phyloP scores from a whole-genome alignment of 2,329 filamentous ascomycete genomes.

The Chaetothyriales sp. region DNA sequence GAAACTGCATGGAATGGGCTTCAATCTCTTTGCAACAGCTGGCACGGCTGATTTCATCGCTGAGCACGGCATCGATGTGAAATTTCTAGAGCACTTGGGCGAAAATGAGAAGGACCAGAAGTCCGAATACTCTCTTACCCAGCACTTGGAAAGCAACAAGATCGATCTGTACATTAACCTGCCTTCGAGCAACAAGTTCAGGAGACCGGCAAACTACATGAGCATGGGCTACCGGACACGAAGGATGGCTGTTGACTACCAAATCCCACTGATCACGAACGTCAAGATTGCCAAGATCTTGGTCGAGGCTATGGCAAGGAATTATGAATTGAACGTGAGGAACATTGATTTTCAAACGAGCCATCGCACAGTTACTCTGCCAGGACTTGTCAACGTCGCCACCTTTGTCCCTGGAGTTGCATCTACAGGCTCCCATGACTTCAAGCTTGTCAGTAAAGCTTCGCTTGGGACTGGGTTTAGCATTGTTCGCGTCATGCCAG shows the following conservation, averaged over 20 bases:
- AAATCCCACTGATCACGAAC: slow-evolving; percentile 93
- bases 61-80: slow-evolving; percentile 80
- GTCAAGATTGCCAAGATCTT: slow-evolving; percentile 98
- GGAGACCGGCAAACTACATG: slow-evolving; percentile 95
- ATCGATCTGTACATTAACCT: slow-evolving; percentile 99
- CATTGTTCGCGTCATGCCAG: slow-evolving; percentile 67
- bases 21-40: slow-evolving; percentile 89
- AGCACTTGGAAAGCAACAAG: slow-evolving; percentile 92
- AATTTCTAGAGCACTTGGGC: slow-evolving; percentile 79
- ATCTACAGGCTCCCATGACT: slow-evolving; percentile 49
- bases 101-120: slow-evolving; percentile 71
- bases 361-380: slow-evolving; percentile 59
- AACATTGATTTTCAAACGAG: slow-evolving; percentile 87
- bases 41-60: slow-evolving; percentile 94
- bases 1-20: slow-evolving; percentile 80
- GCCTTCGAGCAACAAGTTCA: slow-evolving; percentile 96
- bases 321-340: slow-evolving; percentile 71
- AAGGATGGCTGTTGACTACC: slow-evolving; percentile 95
- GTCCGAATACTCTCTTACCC: slow-evolving; percentile 90
- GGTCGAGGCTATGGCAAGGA: slow-evolving; percentile 81
- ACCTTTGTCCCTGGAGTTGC: slow-evolving; percentile 65
- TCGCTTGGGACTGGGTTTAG: slow-evolving; percentile 63
- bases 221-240: slow-evolving; percentile 93
- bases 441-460: slow-evolving; percentile 56
- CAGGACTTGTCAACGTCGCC: slow-evolving; percentile 65